Conservation (phyloP, 805 yeast species). For the Nakazawaea siamensis region DNA sequence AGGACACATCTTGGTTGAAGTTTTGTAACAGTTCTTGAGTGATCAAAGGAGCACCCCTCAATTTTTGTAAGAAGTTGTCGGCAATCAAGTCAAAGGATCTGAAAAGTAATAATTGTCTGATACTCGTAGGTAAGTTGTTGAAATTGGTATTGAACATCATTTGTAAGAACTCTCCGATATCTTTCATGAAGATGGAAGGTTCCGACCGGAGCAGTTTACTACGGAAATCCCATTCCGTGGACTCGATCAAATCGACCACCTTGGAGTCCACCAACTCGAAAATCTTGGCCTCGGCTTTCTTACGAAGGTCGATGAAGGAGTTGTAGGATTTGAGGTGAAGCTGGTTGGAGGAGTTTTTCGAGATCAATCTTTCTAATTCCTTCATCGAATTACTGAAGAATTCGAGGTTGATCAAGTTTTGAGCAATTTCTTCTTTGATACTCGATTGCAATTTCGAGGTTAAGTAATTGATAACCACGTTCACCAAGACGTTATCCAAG, state of each 20-base stretch:
- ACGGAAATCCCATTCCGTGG: constrained; percentile 82
- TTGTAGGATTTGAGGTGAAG: constrained; percentile 30
- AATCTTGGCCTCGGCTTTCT: constrained; percentile 69
- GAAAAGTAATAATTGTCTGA: constrained; percentile 72
- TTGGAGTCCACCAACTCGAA: constrained; percentile 78
- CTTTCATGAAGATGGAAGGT: constrained; percentile 70
- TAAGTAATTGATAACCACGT: constrained; percentile 58
- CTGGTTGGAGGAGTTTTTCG: constrained; percentile 29
- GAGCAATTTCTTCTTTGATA: constrained; percentile 85
- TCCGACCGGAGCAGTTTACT: constrained; percentile 41
- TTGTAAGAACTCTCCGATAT: constrained; percentile 77
- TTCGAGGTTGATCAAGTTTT: constrained; percentile 81
- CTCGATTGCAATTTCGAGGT: constrained; percentile 55
- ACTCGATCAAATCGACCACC: constrained; percentile 71
- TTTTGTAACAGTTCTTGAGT: constrained; percentile 58
- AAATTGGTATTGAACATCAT: constrained; percentile 82
- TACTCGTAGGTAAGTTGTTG: constrained; percentile 68
- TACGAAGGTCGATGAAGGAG: constrained; percentile 50
- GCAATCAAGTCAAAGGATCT: constrained; percentile 84
- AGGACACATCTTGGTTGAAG: constrained; percentile 73
- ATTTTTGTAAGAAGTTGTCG: constrained; percentile 52
- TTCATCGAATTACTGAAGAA: constrained; percentile 71
- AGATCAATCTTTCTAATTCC: constrained; percentile 47
- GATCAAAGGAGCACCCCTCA: constrained; percentile 47
- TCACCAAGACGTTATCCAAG: constrained; percentile 61